phyloP scores from a whole-genome alignment of 371 early-diverging fungal genomes.

The Racocetra persica region DNA sequence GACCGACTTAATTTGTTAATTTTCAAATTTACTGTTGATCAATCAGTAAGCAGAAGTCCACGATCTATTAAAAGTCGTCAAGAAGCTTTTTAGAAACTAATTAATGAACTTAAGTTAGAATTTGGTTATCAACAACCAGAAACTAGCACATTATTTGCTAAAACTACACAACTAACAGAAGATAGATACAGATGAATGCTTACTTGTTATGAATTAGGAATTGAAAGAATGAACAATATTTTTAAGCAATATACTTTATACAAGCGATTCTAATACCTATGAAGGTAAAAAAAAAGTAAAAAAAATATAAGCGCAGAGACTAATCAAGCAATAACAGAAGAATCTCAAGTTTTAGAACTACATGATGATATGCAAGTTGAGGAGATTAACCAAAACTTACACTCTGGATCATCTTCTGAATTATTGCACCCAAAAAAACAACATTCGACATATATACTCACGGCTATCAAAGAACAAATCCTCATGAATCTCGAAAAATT shows the following conservation, averaged over 20 bases:
- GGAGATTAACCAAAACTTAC: neutral
- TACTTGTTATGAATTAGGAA: conserved; percentile 3
- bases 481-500: too few species aligned
- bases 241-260: neutral
- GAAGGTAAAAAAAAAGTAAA: neutral
- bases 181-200: too few species aligned
- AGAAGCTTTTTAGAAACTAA: neutral
- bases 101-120: neutral
- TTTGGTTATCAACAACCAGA: neutral
- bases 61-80: neutral
- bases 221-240: neutral
- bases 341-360: neutral
- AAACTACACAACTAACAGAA: neutral
- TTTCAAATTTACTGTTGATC: neutral
- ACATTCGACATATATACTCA: too few species aligned
- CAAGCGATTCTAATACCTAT: neutral
- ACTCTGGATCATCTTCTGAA: neutral
- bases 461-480: too few species aligned
- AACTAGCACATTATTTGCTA: too few species aligned
- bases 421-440: neutral
- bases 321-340: neutral
- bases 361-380: neutral
- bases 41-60: neutral
- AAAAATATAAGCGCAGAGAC: neutral
- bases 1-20: neutral